Evolutionary conservation across 495 filamentous ascomycete genomes (phyloP).

Genomic region (Penicillium steckii): DNA sequence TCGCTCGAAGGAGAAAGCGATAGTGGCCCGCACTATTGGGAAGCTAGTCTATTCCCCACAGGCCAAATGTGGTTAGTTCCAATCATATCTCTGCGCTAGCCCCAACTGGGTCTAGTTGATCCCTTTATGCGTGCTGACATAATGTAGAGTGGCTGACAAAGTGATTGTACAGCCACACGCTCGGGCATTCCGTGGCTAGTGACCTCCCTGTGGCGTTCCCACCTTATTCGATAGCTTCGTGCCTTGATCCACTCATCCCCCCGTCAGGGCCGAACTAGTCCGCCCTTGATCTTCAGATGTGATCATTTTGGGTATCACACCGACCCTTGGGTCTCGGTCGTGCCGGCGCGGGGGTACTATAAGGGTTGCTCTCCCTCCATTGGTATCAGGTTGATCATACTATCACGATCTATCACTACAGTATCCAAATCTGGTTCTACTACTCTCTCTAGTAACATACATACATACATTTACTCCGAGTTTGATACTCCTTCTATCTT

Average conservation of each 20-base stretch:
- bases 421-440: not conserved
- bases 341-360: constrained; percentile 19
- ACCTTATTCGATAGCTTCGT: constrained; percentile 24
- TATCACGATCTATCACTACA: no score
- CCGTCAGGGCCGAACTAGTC: constrained; percentile 28
- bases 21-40: constrained; percentile 20
- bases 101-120: not conserved
- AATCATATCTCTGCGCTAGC: not conserved
- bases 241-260: constrained; percentile 16
- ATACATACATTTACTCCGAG: not conserved
- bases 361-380: constrained; percentile 11
- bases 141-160: no score
- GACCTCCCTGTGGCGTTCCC: constrained; percentile 10
- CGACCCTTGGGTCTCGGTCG: constrained; percentile 22
- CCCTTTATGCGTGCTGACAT: no score
- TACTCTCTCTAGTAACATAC: not conserved
- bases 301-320: constrained; percentile 22
- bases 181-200: constrained; percentile 27
- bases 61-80: no score
- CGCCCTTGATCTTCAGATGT: constrained; percentile 33
- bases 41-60: constrained; percentile 20
- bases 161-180: constrained; percentile 23
- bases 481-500: not conserved
- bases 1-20: not conserved
- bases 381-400: not conserved